These are phyloP conservation scores for Sindora glabra DNA, from an alignment of 306 rosid species.

Conservation along the genomic window DNA sequence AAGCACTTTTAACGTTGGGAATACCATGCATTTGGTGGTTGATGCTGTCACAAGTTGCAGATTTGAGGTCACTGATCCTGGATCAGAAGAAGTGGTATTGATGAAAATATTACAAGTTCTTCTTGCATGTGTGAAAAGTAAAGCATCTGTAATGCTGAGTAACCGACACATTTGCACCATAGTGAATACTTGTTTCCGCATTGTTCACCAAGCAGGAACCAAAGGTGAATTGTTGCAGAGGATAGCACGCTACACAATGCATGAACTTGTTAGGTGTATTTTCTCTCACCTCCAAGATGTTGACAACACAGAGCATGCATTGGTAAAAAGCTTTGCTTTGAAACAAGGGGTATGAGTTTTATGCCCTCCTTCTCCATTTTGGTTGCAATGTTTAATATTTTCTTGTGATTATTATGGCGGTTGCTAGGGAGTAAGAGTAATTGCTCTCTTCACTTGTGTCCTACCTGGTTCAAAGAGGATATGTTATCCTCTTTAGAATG, in stretches of 20 bases:
- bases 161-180: constrained; percentile 91
- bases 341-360: constrained; percentile 44
- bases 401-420: background rate
- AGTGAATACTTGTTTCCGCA: constrained; percentile 89
- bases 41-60: constrained; percentile 96
- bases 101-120: constrained; percentile 95
- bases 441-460: no score
- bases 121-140: constrained; percentile 86
- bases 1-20: constrained; percentile 63
- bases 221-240: constrained; percentile 94
- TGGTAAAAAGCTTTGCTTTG: constrained; percentile 28
- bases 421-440: background rate
- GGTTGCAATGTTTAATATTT: constrained; percentile 3
- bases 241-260: constrained; percentile 93
- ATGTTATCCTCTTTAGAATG: no score
- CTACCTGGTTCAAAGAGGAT: no score
- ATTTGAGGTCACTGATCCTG: constrained; percentile 98
- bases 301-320: constrained; percentile 35
- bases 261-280: constrained; percentile 85
- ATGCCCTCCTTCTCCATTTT: constrained; percentile 1
- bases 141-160: constrained; percentile 81
- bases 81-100: constrained; percentile 88
- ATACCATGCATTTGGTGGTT: constrained; percentile 87
- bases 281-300: constrained; percentile 88
- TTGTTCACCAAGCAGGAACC: constrained; percentile 92